phyloP scores from a whole-genome alignment of 257 asterid genomes.

The Oldenlandia corymbosa region DNA sequence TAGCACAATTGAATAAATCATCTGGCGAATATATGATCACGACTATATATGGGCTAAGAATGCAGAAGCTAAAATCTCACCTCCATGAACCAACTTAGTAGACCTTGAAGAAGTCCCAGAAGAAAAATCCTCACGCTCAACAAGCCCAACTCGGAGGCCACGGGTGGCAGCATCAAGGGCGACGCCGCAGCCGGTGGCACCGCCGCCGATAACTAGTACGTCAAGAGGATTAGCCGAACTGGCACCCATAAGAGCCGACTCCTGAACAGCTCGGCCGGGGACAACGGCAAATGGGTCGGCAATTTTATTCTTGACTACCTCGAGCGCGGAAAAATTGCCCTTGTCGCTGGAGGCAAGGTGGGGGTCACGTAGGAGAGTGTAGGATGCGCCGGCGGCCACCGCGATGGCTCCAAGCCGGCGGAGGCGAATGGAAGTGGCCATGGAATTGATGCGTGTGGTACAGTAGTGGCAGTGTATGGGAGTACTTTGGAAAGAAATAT shows the following conservation, averaged over 20 bases:
- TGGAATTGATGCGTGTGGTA: slow-evolving; percentile 8
- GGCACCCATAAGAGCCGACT: slow-evolving; percentile 61
- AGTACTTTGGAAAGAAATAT: not conserved
- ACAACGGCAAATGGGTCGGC: slow-evolving; percentile 56
- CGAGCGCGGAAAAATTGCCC: slow-evolving; percentile 37
- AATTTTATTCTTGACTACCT: slow-evolving; percentile 40
- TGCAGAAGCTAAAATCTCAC: slow-evolving; percentile 32
- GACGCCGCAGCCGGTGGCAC: slow-evolving; percentile 93
- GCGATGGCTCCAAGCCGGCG: slow-evolving; percentile 71
- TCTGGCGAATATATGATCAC: not conserved
- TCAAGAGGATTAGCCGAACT: slow-evolving; percentile 73
- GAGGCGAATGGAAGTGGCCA: slow-evolving; percentile 68
- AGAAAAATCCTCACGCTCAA: slow-evolving; percentile 90
- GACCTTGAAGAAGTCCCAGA: slow-evolving; percentile 97
- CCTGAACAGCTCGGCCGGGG: slow-evolving; percentile 69
- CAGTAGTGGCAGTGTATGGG: not conserved
- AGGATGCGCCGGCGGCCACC: slow-evolving; percentile 57
- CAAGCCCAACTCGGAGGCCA: slow-evolving; percentile 98
- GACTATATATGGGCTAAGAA: not conserved
- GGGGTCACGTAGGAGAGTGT: slow-evolving; percentile 42
- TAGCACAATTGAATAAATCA: not conserved
- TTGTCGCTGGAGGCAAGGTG: slow-evolving; percentile 63
- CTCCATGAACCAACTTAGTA: slow-evolving; percentile 96
- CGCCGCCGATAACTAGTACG: slow-evolving; percentile 86
- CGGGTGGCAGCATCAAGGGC: slow-evolving; percentile 95